Conservation (phyloP, 2,329 filamentous ascomycete genomes). For the Cercospora janseana region DNA sequence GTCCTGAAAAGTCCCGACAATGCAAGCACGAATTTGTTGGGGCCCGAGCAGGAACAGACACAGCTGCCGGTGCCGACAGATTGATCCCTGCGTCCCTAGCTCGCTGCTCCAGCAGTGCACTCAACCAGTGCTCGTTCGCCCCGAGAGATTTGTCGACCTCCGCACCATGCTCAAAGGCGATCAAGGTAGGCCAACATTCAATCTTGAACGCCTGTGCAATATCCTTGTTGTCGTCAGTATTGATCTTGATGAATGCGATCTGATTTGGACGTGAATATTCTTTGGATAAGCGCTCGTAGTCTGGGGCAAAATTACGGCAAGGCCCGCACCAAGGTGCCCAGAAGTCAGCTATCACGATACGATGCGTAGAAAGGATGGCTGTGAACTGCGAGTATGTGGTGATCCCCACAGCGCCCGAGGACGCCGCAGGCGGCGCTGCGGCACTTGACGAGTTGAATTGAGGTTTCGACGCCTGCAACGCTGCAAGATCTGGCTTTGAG, state of each 20-base stretch:
- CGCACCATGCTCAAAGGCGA: conserved; percentile 19
- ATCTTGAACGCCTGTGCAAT: conserved; percentile 20
- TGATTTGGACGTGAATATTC: conserved; percentile 19
- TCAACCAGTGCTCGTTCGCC: conserved; percentile 19
- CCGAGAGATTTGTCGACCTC: conserved; percentile 23
- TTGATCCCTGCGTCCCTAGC: conserved; percentile 14
- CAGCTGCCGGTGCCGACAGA: conserved; percentile 13
- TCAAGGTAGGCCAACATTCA: conserved; percentile 25
- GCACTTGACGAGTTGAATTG: conserved; percentile 24
- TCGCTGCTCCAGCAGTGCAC: conserved; percentile 13
- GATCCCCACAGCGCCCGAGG: conserved; percentile 19
- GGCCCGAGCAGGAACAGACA: conserved; percentile 19
- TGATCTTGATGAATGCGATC: conserved; percentile 26
- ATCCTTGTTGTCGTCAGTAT: conserved; percentile 26
- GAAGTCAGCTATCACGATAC: conserved; percentile 22
- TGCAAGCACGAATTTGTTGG: conserved; percentile 60
- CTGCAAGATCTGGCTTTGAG: conserved; percentile 58
- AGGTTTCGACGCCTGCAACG: conserved; percentile 55
- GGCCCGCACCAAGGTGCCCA: conserved; percentile 26
- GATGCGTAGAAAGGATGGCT: conserved; percentile 20
- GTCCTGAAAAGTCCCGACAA: conserved; percentile 83
- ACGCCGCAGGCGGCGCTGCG: conserved; percentile 16
- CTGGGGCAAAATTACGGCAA: conserved; percentile 25
- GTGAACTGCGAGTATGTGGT: conserved; percentile 20
- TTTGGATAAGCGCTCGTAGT: conserved; percentile 21